Evolutionary conservation across 257 asterid species (phyloP), one percentile per base, ranked within the genome.

Genomic region (Fraxinus cuspidata): DNA sequence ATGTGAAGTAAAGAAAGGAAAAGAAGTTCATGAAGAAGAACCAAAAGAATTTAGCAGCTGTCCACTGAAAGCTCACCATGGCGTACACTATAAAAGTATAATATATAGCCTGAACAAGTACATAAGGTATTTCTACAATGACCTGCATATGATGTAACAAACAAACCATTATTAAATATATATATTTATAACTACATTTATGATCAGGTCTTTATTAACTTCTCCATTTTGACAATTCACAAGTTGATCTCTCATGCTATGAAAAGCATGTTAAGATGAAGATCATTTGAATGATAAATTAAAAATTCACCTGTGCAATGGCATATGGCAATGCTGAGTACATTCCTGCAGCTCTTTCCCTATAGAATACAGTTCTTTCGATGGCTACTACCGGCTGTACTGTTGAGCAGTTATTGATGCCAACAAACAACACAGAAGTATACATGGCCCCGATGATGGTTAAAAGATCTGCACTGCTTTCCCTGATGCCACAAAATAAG

Each of bases 271-370:
- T 65, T 44, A 77, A 53, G 19, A 37, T 12, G 44, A 58, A 16
- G 6, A 37, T 0, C 9, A 32, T 72, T 21, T 11, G 0, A 35
- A n/a, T 66, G 7, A 74, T 21, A 37, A 72, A 47, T 60, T 58
- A 31, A 42, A 76, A 31, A n/a, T 64, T 66, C 44, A 82, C 94
- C 90, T 89, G 94, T 71, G 92, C 86, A 77, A 88, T 83, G 51
- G 94, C 94, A 81, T 88, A 88, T 74, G 92, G 92, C 5, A 89
- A 72, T 6, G 86, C 88, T 0, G 93, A 87, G 77, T 89, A 89
- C 89, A 83, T 87, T 69, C 93, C 89, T 29, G 94, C 89, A 28
- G 92, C 92, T 66, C 81, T 84, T 74, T 89, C 94, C 44, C 92
- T 81, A 79, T 87, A 89, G 79, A 83, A 89, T 2, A 86, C 90